Evolutionary conservation across 1,284 basidiomycete genomes (phyloP).

Genomic region (Cryptococcus sp.): DNA sequence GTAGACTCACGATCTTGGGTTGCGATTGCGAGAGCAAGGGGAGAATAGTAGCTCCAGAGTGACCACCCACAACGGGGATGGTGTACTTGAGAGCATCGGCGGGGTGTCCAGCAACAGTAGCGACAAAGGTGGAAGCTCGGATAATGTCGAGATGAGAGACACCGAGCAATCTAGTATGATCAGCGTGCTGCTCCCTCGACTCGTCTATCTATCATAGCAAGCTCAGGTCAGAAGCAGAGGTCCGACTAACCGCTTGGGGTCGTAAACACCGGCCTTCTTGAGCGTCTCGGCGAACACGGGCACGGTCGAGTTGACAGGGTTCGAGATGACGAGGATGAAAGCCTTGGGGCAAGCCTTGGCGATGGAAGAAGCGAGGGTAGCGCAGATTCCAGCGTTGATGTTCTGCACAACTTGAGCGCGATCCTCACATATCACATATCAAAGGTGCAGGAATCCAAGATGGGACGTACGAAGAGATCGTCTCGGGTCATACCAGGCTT

Average conservation of each 20-base stretch:
- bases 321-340: constrained; percentile 92
- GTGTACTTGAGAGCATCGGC: constrained; percentile 58
- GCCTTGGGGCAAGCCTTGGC: constrained; percentile 84
- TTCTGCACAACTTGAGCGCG: no score
- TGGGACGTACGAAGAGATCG: constrained; percentile 85
- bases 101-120: constrained; percentile 62
- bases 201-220: background rate
- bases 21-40: constrained; percentile 81
- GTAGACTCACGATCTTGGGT: constrained; percentile 36
- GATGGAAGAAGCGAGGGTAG: constrained; percentile 85
- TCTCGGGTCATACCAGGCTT: constrained; percentile 80
- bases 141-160: constrained; percentile 97
- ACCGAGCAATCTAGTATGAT: constrained; percentile 53
- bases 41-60: constrained; percentile 93
- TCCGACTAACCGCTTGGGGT: constrained; percentile 58
- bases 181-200: background rate
- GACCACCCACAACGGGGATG: constrained; percentile 90
- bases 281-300: constrained; percentile 93
- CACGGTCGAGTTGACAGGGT: constrained; percentile 77
- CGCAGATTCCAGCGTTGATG: constrained; percentile 61
- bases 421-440: no score
- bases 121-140: constrained; percentile 87
- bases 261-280: constrained; percentile 88
- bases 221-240: background rate
- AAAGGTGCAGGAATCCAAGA: background rate